Evolutionary conservation across 306 rosid genomes (phyloP).

Genomic region (Vigna hirtella): DNA sequence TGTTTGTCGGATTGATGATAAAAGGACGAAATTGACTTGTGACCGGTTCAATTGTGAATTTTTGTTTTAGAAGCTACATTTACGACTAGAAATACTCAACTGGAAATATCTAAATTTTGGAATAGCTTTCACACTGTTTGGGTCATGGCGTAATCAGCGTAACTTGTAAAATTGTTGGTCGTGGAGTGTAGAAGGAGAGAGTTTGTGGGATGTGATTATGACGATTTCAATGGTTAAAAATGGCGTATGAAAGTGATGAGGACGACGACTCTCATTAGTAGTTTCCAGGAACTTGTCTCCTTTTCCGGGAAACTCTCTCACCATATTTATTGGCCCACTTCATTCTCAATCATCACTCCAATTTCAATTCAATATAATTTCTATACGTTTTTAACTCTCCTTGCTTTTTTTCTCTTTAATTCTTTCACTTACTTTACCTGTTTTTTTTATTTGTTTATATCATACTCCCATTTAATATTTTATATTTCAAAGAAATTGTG

Average conservation of each 20-base stretch:
- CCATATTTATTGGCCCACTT: slow-evolving; percentile 60
- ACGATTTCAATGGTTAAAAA: slow-evolving; percentile 55
- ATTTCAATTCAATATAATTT: slow-evolving; percentile 36
- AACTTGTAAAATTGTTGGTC: slow-evolving; percentile 16
- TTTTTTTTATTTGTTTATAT: no score
- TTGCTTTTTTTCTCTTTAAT: neutral
- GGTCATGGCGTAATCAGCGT: slow-evolving; percentile 19
- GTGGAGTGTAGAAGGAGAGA: slow-evolving; percentile 43
- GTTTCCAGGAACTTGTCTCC: slow-evolving; percentile 76
- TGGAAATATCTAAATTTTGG: slow-evolving; percentile 7
- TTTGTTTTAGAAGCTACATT: slow-evolving; percentile 32
- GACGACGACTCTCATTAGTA: slow-evolving; percentile 50
- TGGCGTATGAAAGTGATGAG: slow-evolving; percentile 64
- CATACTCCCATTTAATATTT: neutral
- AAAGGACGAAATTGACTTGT: slow-evolving; percentile 29
- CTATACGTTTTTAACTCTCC: neutral
- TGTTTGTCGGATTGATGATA: slow-evolving; percentile 29
- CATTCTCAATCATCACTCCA: slow-evolving; percentile 57
- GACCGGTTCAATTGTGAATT: slow-evolving; percentile 33
- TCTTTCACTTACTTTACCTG: neutral
- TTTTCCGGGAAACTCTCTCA: slow-evolving; percentile 70
- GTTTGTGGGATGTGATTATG: slow-evolving; percentile 43
- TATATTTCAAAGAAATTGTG: neutral
- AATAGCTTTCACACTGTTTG: slow-evolving; percentile 48
- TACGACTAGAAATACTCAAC: neutral